Conservation (phyloP, 192 early-diverging fungal species). For the Rhizophagus sp. region DNA sequence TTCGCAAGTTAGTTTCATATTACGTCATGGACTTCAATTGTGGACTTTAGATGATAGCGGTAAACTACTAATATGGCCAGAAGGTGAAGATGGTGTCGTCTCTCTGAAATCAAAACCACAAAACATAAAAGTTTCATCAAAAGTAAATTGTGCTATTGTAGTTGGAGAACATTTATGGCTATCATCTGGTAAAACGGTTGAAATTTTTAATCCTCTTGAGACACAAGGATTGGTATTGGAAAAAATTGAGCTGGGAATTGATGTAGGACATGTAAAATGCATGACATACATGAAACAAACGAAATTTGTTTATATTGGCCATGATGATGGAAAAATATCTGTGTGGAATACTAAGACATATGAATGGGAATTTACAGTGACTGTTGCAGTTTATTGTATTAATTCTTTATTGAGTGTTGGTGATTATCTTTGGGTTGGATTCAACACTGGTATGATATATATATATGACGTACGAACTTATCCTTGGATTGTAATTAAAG, state of each 20-base stretch:
- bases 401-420: conserved; percentile 62
- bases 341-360: conserved; percentile 62
- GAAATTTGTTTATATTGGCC: conserved; percentile 64
- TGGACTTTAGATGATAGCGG: conserved; percentile 74
- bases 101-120: conserved; percentile 40
- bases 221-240: conserved; percentile 32
- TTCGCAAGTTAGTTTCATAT: conserved; percentile 53
- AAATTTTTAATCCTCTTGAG: conserved; percentile 52
- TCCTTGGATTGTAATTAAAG: conserved; percentile 58
- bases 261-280: conserved; percentile 59
- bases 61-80: conserved; percentile 56
- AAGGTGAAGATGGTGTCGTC: conserved; percentile 38
- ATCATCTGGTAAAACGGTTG: conserved; percentile 54
- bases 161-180: conserved; percentile 62
- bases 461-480: conserved; percentile 57
- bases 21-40: conserved; percentile 55
- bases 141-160: conserved; percentile 51
- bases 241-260: conserved; percentile 45
- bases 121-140: conserved; percentile 44
- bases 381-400: conserved; percentile 68
- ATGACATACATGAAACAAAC: conserved; percentile 59
- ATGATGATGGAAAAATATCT: conserved; percentile 79
- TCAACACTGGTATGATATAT: conserved; percentile 74
- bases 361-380: conserved; percentile 49
- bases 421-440: conserved; percentile 76